These are phyloP conservation scores for Pseudonitzschia pungens DNA, from an alignment of 108 stramenopile species.

Conservation along the genomic window DNA sequence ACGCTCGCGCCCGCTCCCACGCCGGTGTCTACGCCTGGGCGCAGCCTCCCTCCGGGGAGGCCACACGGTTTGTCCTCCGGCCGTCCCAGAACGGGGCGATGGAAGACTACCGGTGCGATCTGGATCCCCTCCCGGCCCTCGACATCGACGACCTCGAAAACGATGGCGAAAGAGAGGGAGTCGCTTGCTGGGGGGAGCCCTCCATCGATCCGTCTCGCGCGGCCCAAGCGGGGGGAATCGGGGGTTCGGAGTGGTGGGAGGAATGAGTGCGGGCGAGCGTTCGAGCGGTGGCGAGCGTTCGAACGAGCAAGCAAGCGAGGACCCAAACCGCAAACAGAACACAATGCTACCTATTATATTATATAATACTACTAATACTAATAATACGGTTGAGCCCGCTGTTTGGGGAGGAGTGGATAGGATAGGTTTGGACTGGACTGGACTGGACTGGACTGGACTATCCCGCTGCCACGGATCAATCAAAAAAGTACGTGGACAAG, in stretches of 20 bases:
- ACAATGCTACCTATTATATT: too few relatives aligned
- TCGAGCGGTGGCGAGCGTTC: neutral
- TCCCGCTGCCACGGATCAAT: too few relatives aligned
- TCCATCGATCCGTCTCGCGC: constrained; percentile 27
- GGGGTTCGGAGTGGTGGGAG: constrained; percentile 28
- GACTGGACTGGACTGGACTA: too few relatives aligned
- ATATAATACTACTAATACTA: too few relatives aligned
- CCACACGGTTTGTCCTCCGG: constrained; percentile 24
- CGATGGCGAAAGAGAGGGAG: constrained; percentile 14
- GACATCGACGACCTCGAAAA: neutral
- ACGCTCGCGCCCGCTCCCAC: too few relatives aligned
- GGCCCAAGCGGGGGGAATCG: constrained; percentile 8
- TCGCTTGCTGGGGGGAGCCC: constrained; percentile 25
- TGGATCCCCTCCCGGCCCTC: constrained; percentile 16
- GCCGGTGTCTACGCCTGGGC: constrained; percentile 34
- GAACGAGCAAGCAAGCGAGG: too few relatives aligned
- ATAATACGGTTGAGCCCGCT: too few relatives aligned
- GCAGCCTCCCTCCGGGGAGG: constrained; percentile 6
- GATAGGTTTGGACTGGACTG: too few relatives aligned
- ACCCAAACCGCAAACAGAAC: too few relatives aligned
- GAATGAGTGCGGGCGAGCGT: neutral
- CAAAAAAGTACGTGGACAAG: too few relatives aligned
- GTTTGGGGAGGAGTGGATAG: too few relatives aligned
- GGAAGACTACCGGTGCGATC: neutral
- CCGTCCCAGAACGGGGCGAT: constrained; percentile 18